Evolutionary conservation across 1,284 basidiomycete species (phyloP).

Genomic region (Nidula niveotomentosa): DNA sequence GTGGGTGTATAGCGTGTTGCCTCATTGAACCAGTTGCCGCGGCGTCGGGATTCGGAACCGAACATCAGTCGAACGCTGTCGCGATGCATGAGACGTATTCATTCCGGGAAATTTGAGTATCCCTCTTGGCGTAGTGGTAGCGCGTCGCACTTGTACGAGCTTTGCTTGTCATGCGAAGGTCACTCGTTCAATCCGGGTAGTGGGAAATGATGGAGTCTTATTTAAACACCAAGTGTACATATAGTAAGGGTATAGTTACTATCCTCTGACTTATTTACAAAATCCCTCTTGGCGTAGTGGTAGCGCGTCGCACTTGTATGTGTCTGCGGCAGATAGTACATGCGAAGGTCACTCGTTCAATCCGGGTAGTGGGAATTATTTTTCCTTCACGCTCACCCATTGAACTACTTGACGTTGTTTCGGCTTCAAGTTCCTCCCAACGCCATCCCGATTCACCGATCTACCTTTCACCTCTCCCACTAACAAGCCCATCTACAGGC

Average conservation of each 20-base stretch:
- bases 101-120: too few species aligned
- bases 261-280: too few species aligned
- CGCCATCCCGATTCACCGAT: not conserved
- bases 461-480: too few species aligned
- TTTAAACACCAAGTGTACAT: too few species aligned
- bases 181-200: conserved; percentile 41
- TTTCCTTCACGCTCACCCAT: not conserved
- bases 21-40: too few species aligned
- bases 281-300: conserved; percentile 23
- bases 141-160: conserved; percentile 36
- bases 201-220: conserved; percentile 21
- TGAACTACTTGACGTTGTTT: not conserved
- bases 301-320: conserved; percentile 39
- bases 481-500: too few species aligned
- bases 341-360: conserved; percentile 42
- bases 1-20: too few species aligned
- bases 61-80: too few species aligned
- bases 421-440: not conserved
- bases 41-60: too few species aligned
- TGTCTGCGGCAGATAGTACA: conserved; percentile 9
- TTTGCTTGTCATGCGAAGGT: conserved; percentile 28
- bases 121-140: conserved; percentile 29
- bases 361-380: conserved; percentile 32
- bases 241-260: too few species aligned
- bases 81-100: too few species aligned